Percentiles rank a stretch among this genome's conserved stretches.
phyloP scores from a whole-genome alignment of 2,329 filamentous ascomycete species.

The Kalmusia sp. region DNA sequence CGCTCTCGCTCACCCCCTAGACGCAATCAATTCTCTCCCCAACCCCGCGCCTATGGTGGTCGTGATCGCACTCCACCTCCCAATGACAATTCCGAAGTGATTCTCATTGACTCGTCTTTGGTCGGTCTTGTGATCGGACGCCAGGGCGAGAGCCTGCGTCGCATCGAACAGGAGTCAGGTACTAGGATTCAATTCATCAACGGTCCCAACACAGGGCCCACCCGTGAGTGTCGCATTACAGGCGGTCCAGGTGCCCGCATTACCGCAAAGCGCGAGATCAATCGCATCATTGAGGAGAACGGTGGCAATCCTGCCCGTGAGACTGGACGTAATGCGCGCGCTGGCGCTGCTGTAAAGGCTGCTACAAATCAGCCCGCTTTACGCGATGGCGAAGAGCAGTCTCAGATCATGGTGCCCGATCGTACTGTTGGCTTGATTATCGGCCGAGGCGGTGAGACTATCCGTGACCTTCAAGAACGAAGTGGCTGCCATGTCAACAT shows the following conservation, averaged over 20 bases:
- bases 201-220: constrained; percentile 73
- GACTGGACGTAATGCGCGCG: constrained; percentile 43
- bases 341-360: constrained; percentile 50
- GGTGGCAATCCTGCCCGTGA: constrained; percentile 60
- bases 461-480: constrained; percentile 87
- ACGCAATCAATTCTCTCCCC: constrained; percentile 67
- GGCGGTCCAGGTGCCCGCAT: constrained; percentile 74
- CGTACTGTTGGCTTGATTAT: constrained; percentile 93
- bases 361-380: constrained; percentile 56
- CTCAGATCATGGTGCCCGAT: constrained; percentile 95
- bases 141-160: constrained; percentile 85
- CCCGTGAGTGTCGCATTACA: constrained; percentile 85
- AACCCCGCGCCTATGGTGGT: constrained; percentile 54
- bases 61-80: constrained; percentile 67
- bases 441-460: constrained; percentile 91
- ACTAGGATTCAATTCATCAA: constrained; percentile 90
- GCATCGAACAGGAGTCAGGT: constrained; percentile 81
- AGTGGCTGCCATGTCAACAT: constrained; percentile 97
- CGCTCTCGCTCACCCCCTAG: constrained; percentile 75
- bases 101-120: constrained; percentile 84
- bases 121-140: constrained; percentile 91
- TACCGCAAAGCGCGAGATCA: constrained; percentile 82
- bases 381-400: constrained; percentile 81
- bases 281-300: constrained; percentile 87
- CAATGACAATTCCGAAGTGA: constrained; percentile 79